Percentiles rank a stretch among this genome's conserved stretches.
phyloP scores from a whole-genome alignment of 129 eudicot species.

The Escallonia herrerae region DNA sequence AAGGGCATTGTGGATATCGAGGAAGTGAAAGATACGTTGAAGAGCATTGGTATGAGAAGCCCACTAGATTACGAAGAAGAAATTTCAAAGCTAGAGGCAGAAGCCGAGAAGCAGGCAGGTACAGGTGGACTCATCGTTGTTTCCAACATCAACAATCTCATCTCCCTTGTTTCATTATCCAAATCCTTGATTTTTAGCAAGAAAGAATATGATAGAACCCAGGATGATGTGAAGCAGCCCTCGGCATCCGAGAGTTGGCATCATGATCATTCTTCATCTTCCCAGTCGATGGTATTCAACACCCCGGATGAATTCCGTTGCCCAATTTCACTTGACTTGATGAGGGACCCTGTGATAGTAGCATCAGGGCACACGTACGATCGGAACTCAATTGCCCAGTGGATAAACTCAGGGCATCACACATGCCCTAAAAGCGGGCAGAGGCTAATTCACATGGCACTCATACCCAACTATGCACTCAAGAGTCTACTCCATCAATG shows the following conservation, averaged over 20 bases:
- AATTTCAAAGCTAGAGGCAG: constrained; percentile 74
- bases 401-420: constrained; percentile 82
- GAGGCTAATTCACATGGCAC: constrained; percentile 74
- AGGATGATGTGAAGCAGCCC: constrained; percentile 25
- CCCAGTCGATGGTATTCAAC: constrained; percentile 41
- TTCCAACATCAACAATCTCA: constrained; percentile 69
- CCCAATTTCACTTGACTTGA: constrained; percentile 79
- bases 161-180: constrained; percentile 57
- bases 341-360: constrained; percentile 85
- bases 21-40: constrained; percentile 38
- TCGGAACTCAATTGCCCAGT: constrained; percentile 71
- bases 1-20: constrained; percentile 39
- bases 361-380: constrained; percentile 93
- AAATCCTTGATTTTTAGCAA: constrained; percentile 43
- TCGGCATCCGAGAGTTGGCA: constrained; percentile 17
- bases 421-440: constrained; percentile 89
- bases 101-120: constrained; percentile 71
- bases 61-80: constrained; percentile 61
- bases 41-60: constrained; percentile 45
- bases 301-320: constrained; percentile 80
- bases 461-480: constrained; percentile 75
- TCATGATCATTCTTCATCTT: constrained; percentile 34
- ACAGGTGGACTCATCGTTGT: constrained; percentile 88
- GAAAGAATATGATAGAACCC: constrained; percentile 22
- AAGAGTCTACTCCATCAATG: constrained; percentile 66